These are phyloP conservation scores for Ogataea minuta DNA, from an alignment of 805 yeast species.

Conservation along the genomic window DNA sequence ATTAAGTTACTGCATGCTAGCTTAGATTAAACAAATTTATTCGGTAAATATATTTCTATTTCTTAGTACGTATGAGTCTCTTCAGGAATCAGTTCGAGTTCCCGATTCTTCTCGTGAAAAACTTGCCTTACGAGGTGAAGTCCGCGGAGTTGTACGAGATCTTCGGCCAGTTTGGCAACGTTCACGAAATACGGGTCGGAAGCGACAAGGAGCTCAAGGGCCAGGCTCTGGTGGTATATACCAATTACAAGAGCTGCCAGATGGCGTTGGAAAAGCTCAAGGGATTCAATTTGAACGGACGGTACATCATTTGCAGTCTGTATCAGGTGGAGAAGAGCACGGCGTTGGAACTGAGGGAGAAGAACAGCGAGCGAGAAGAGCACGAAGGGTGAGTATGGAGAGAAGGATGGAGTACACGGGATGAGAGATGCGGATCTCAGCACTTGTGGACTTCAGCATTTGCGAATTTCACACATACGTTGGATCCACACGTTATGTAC, in stretches of 20 bases:
- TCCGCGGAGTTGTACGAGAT: conserved; percentile 47
- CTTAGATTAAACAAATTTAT: no score
- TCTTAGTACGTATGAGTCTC: conserved; percentile 13
- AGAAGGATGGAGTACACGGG: no score
- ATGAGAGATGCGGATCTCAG: no score
- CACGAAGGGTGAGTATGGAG: not conserved
- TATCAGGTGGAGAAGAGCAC: conserved; percentile 44
- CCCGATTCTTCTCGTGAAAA: conserved; percentile 48
- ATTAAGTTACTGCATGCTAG: conserved; percentile 39
- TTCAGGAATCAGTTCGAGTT: conserved; percentile 26
- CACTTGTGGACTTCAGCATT: not conserved
- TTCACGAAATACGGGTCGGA: conserved; percentile 52
- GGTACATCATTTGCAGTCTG: conserved; percentile 53
- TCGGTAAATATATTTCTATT: no score
- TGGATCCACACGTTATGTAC: no score
- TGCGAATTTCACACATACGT: no score
- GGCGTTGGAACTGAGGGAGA: conserved; percentile 22
- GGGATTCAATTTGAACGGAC: conserved; percentile 57
- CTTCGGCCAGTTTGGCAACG: conserved; percentile 54
- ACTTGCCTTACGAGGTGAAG: conserved; percentile 52
- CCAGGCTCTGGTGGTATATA: conserved; percentile 55
- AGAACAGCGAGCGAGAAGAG: not conserved
- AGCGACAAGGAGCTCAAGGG: conserved; percentile 41
- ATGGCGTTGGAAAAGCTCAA: conserved; percentile 53
- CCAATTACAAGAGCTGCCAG: conserved; percentile 45